Conservation (phyloP, 495 filamentous ascomycete genomes). For the Xylaria scruposa region DNA sequence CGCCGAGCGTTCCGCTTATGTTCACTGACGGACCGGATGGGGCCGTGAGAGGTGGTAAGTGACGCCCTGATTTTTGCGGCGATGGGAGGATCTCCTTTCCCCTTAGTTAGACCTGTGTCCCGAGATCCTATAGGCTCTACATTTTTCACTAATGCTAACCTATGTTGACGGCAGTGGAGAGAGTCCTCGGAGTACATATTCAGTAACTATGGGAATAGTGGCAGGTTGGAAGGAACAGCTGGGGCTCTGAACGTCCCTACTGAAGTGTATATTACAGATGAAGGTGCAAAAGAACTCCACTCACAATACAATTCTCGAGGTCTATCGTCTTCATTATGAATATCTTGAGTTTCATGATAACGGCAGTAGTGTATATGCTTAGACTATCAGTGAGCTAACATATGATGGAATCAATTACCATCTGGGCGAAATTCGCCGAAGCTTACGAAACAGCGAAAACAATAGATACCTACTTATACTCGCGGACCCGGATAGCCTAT, state of each 20-base stretch:
- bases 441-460: background rate
- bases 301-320: background rate
- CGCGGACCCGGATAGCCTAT: background rate
- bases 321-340: background rate
- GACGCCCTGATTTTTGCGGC: background rate
- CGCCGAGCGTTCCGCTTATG: conserved; percentile 18
- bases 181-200: conserved; percentile 14
- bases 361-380: background rate
- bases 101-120: background rate
- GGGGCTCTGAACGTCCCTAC: background rate
- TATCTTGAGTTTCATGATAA: background rate
- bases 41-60: conserved; percentile 13
- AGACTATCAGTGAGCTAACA: background rate
- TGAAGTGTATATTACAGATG: conserved; percentile 2
- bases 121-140: background rate
- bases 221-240: background rate
- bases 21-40: conserved; percentile 24
- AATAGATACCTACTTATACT: background rate
- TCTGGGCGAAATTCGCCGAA: background rate
- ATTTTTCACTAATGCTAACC: conserved; percentile 2
- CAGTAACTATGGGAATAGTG: background rate
- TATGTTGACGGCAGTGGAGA: conserved; percentile 15
- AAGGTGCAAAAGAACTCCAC: background rate
- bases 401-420: background rate
- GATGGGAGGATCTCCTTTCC: background rate